Base-by-base conservation (phyloP, 179 eudicot genomes). In the Patellifolia procumbens region DNA sequence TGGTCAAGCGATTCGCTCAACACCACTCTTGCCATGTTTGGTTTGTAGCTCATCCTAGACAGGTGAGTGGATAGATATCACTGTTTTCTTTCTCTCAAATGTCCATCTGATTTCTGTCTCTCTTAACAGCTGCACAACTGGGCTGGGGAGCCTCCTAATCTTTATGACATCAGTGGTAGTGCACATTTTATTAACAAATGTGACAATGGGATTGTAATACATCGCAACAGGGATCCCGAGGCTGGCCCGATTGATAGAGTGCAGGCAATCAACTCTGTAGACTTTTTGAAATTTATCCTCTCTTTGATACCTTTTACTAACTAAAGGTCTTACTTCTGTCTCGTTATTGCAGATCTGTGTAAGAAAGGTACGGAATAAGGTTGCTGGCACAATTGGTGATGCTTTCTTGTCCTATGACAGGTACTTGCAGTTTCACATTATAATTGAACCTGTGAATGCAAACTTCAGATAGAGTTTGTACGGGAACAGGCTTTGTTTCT, bases 31-130 rank as follows among this genome's bases (percentile, higher is more conserved):
- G 99, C 78, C 99, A 93, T 84, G 99, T 95, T 85, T 95, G 99
- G 99, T 93, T 95, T 81, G 99, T 95, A 28, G 99, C 99, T 64
- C 99, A 95, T 81, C 99, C 99, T 34, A 87, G 88, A 85, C 99
- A 93, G 96, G 98, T 93, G 76, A 61, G 81, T 49, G 68, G 35
- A 46, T 20, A 46, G 49, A 52, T 34, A n/a, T 58, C 31, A 48
- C 48, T 35, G n/a, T 55, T 34, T 6, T 74, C 10, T 46, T 74
- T 26, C 22, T 45, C 34, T 56, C 16, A 7, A n/a, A 75, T 63
- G 9, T 53, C 19, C 29, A 56, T 75, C 82, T 81, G 48, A 71
- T 63, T 60, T 10, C 26, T 12, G 56, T 75, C 31, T 76, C 10
- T 76, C 49, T 74, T n/a, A 55, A 63, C 94, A 92, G 97, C 70